These are phyloP conservation scores for Plasmodium ovale DNA, from an alignment of 169 alveolate genomes.

Conservation along the genomic window DNA sequence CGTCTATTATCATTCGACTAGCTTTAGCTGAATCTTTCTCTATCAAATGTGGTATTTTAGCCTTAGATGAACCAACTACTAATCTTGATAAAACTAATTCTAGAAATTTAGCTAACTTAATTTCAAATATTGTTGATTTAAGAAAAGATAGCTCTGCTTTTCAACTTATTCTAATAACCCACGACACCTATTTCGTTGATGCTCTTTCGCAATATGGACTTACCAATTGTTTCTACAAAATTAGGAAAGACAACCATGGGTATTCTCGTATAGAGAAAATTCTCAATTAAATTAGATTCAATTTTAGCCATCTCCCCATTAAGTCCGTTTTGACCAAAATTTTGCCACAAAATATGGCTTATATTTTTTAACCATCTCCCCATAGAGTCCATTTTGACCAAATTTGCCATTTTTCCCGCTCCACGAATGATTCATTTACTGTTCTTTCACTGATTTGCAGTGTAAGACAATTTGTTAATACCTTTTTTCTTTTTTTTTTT, in stretches of 20 bases:
- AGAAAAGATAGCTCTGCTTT: constrained; percentile 82
- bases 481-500: too few relatives aligned
- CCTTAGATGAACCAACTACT: constrained; percentile 99
- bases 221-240: constrained; percentile 55
- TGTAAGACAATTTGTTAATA: too few relatives aligned
- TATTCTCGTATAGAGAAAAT: constrained; percentile 30
- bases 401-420: too few relatives aligned
- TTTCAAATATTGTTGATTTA: constrained; percentile 80
- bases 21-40: constrained; percentile 99
- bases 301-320: too few relatives aligned
- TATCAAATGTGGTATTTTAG: constrained; percentile 96
- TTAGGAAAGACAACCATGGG: constrained; percentile 28
- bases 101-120: constrained; percentile 88
- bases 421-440: too few relatives aligned
- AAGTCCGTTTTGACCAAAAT: too few relatives aligned
- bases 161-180: constrained; percentile 98
- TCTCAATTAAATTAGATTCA: too few relatives aligned
- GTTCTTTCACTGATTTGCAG: too few relatives aligned
- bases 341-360: too few relatives aligned
- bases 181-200: constrained; percentile 90
- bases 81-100: constrained; percentile 96
- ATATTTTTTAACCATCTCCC: too few relatives aligned
- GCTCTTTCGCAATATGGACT: constrained; percentile 60
- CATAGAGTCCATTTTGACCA: too few relatives aligned
- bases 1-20: constrained; percentile 96